Evolutionary conservation across 176 grass and related monocot species (phyloP).

Genomic region (Luzula sylvatica): DNA sequence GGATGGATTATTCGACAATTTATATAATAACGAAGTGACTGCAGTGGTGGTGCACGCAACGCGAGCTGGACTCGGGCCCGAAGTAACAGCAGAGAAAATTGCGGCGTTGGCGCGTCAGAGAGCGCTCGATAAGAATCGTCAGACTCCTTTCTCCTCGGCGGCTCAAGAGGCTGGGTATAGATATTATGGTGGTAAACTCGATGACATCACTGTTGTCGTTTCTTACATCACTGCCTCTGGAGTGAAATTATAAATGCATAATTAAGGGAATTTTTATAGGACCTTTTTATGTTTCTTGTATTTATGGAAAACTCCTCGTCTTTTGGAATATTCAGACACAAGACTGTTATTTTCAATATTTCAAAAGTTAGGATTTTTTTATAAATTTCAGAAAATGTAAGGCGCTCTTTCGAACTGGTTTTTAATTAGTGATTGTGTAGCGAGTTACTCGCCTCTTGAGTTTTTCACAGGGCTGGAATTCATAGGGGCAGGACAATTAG

Average conservation of each 20-base stretch:
- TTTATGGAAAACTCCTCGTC: neutral
- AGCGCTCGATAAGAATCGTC: conserved; percentile 70
- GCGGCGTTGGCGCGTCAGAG: conserved; percentile 82
- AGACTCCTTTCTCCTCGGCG: conserved; percentile 75
- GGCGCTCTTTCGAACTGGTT: too few relatives aligned
- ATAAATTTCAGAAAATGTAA: too few relatives aligned
- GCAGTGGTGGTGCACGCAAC: conserved; percentile 68
- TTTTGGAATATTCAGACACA: too few relatives aligned
- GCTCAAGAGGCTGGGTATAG: conserved; percentile 93
- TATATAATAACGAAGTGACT: conserved; percentile 77
- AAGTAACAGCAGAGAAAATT: conserved; percentile 78
- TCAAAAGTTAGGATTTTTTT: too few relatives aligned
- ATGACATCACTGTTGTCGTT: conserved; percentile 87
- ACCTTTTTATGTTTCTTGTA: neutral
- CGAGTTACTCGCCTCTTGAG: too few relatives aligned
- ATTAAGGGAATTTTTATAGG: too few relatives aligned
- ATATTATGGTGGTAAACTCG: conserved; percentile 86
- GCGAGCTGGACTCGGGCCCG: conserved; percentile 48
- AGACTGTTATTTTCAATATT: too few relatives aligned
- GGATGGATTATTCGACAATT: conserved; percentile 88
- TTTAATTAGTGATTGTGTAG: too few relatives aligned
- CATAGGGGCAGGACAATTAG: too few relatives aligned
- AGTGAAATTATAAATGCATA: too few relatives aligned
- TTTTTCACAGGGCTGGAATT: too few relatives aligned
- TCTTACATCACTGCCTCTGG: conserved; percentile 46